phyloP scores from a whole-genome alignment of 352 stramenopile genomes.

The Plasmopara viticola region DNA sequence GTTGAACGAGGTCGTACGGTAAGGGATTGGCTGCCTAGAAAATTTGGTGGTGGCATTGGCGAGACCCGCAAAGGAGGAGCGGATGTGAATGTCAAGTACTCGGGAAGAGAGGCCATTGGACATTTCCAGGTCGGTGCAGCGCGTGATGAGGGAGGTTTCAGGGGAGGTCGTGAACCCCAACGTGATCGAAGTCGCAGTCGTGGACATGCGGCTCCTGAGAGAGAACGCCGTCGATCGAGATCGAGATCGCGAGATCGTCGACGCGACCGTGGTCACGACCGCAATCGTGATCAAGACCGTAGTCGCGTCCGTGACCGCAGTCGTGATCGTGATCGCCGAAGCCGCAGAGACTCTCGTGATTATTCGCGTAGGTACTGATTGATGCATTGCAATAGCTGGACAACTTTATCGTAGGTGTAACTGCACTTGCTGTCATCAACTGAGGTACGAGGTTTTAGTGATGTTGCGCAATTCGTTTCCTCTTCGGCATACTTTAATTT shows the following conservation, averaged over 20 bases:
- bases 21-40: constrained; percentile 92
- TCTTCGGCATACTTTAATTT: not conserved
- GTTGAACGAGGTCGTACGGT: constrained; percentile 97
- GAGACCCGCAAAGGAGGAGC: constrained; percentile 74
- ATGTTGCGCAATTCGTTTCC: not conserved
- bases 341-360: constrained; percentile 47
- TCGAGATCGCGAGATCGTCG: constrained; percentile 34
- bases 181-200: constrained; percentile 38
- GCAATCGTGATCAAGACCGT: constrained; percentile 34
- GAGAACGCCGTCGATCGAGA: constrained; percentile 22
- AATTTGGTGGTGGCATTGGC: constrained; percentile 92
- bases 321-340: constrained; percentile 35
- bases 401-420: constrained; percentile 9
- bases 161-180: constrained; percentile 14
- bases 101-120: constrained; percentile 42
- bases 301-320: constrained; percentile 27
- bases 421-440: constrained; percentile 6
- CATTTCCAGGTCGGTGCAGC: constrained; percentile 28
- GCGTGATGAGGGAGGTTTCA: constrained; percentile 27
- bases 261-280: constrained; percentile 35
- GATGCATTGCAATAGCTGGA: constrained; percentile 3
- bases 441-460: constrained; percentile 9
- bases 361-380: constrained; percentile 33
- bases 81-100: constrained; percentile 85
- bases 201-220: constrained; percentile 26